phyloP scores from a whole-genome alignment of 2,329 filamentous ascomycete species.

The Metarhizium album region DNA sequence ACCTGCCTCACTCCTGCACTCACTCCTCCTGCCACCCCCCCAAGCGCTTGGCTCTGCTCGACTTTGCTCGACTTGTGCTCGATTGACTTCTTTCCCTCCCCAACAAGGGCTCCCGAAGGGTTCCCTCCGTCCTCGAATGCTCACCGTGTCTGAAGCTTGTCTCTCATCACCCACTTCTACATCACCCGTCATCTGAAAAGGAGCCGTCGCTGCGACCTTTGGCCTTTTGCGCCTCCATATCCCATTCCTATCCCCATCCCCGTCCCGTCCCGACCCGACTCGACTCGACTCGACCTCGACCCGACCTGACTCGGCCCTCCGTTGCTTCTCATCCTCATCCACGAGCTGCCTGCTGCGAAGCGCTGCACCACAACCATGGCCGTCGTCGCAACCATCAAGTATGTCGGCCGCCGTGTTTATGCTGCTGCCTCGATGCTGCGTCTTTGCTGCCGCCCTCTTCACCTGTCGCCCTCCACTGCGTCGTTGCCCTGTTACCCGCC shows the following conservation, averaged over 20 bases:
- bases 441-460: constrained; percentile 6
- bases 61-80: too few species aligned
- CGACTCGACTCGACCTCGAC: neutral
- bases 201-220: neutral
- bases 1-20: neutral
- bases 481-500: neutral
- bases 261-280: neutral
- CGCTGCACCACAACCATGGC: constrained; percentile 29
- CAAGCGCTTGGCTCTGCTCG: neutral
- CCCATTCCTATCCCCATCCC: neutral
- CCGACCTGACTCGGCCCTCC: neutral
- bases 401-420: constrained; percentile 26
- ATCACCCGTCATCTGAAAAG: neutral
- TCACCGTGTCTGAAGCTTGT: neutral
- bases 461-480: neutral
- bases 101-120: neutral
- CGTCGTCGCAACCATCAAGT: constrained; percentile 57
- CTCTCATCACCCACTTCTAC: neutral
- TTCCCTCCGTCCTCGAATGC: constrained; percentile 1
- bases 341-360: constrained; percentile 5
- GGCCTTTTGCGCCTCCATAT: constrained; percentile 4
- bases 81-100: too few species aligned
- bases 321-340: neutral
- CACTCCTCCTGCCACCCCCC: neutral
- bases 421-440: constrained; percentile 8